phyloP scores from a whole-genome alignment of 2,329 filamentous ascomycete species.

The Verticillium isaacii region DNA sequence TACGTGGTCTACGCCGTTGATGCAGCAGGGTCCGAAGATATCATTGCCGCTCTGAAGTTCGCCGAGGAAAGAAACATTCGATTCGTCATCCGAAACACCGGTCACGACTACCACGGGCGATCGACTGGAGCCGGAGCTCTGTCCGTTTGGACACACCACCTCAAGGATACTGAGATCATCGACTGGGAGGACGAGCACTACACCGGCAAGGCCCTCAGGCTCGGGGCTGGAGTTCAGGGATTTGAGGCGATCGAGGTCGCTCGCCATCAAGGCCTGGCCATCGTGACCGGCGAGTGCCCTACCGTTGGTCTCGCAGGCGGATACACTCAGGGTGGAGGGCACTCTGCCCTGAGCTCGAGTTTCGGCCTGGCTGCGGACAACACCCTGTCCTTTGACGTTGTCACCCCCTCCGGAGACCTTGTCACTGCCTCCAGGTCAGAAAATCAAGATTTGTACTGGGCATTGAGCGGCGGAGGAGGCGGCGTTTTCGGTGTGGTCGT shows the following conservation, averaged over 20 bases:
- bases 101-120: conserved; percentile 34
- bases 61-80: conserved; percentile 31
- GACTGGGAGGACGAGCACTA: conserved; percentile 22
- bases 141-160: conserved; percentile 40
- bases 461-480: conserved; percentile 40
- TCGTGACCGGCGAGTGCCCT: conserved; percentile 23
- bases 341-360: conserved; percentile 43
- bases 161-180: conserved; percentile 37
- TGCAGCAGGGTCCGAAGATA: conserved; percentile 24
- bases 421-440: conserved; percentile 33
- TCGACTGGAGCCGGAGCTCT: conserved; percentile 46
- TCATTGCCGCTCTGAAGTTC: conserved; percentile 28
- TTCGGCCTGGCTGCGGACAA: conserved; percentile 57
- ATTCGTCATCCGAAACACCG: conserved; percentile 28
- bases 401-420: conserved; percentile 38
- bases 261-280: conserved; percentile 3
- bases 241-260: conserved; percentile 29
- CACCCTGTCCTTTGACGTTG: conserved; percentile 40
- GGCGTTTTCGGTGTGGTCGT: conserved; percentile 43
- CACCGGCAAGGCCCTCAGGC: conserved; percentile 22
- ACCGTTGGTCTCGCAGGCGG: conserved; percentile 57
- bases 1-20: conserved; percentile 36
- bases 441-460: conserved; percentile 45
- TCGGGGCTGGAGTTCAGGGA: conserved; percentile 49
- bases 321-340: conserved; percentile 56